Conservation (phyloP, 148 eudicot species). For the Spergularia bocconei region DNA sequence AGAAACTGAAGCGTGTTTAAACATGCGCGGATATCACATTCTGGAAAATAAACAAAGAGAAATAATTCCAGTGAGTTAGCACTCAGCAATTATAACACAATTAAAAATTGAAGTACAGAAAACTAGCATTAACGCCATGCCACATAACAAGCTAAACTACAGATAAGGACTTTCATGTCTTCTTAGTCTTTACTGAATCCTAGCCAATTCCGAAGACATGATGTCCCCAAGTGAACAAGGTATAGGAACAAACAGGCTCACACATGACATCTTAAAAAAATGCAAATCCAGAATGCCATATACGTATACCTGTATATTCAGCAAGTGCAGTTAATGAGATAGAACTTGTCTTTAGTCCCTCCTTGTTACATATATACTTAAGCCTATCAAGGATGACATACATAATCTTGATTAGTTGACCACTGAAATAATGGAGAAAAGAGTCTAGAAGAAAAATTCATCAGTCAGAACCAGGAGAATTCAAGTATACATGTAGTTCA, state of each 20-base stretch:
- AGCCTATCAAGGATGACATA: slow-evolving; percentile 53
- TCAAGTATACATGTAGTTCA: not conserved
- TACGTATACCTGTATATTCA: slow-evolving; percentile 72
- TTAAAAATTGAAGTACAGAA: not conserved
- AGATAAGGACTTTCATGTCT: not conserved
- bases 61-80: slow-evolving; percentile 5
- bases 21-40: slow-evolving; percentile 93
- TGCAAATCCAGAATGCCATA: slow-evolving; percentile 18
- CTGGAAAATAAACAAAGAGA: slow-evolving; percentile 35
- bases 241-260: not conserved
- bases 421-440: not conserved
- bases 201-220: slow-evolving; percentile 4
- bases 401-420: slow-evolving; percentile 4
- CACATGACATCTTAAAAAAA: not conserved
- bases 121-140: not conserved
- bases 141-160: not conserved
- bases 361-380: slow-evolving; percentile 81
- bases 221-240: not conserved
- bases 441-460: not conserved
- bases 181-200: not conserved
- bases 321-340: slow-evolving; percentile 83
- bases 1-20: slow-evolving; percentile 97
- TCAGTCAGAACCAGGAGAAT: not conserved
- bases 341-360: slow-evolving; percentile 79
- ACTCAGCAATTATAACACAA: slow-evolving; percentile 2